These are phyloP conservation scores for Penicillium sumatraense DNA, from an alignment of 2,329 filamentous ascomycete genomes.

Conservation along the genomic window DNA sequence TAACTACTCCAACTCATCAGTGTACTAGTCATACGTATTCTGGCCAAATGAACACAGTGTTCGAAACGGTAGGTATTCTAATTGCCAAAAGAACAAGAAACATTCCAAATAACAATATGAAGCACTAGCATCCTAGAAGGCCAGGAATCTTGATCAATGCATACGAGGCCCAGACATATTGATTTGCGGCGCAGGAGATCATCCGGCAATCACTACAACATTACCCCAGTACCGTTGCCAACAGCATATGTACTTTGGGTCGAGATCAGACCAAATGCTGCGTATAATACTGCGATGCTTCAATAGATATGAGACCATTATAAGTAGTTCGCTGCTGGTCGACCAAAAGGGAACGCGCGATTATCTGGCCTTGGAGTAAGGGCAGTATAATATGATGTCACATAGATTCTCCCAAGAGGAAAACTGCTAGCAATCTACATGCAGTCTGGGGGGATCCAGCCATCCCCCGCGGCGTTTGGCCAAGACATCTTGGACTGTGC, in stretches of 20 bases:
- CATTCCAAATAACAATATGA: too few relatives aligned
- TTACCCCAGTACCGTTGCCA: neutral
- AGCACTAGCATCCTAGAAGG: neutral
- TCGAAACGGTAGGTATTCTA: too few relatives aligned
- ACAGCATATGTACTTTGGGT: slow-evolving; percentile 11
- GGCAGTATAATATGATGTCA: slow-evolving; percentile 22
- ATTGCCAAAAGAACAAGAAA: too few relatives aligned
- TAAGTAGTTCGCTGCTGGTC: slow-evolving; percentile 13
- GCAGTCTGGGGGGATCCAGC: neutral
- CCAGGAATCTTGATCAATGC: slow-evolving; percentile 1
- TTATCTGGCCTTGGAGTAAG: slow-evolving; percentile 18
- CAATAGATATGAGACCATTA: slow-evolving; percentile 12
- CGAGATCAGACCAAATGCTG: neutral
- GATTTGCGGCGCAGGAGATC: slow-evolving; percentile 8
- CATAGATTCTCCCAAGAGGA: slow-evolving; percentile 6
- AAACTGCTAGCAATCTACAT: neutral
- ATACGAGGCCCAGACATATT: slow-evolving; percentile 7
- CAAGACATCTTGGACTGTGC: slow-evolving; percentile 10
- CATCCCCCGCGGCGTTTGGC: neutral
- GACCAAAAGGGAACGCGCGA: slow-evolving; percentile 15
- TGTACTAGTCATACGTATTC: too few relatives aligned
- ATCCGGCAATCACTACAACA: slow-evolving; percentile 1
- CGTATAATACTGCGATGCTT: slow-evolving; percentile 8
- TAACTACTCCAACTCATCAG: too few relatives aligned
- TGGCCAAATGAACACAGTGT: too few relatives aligned